These are phyloP conservation scores for Tylopilus vinaceipallidus DNA, from an alignment of 768 basidiomycete species.

Conservation along the genomic window DNA sequence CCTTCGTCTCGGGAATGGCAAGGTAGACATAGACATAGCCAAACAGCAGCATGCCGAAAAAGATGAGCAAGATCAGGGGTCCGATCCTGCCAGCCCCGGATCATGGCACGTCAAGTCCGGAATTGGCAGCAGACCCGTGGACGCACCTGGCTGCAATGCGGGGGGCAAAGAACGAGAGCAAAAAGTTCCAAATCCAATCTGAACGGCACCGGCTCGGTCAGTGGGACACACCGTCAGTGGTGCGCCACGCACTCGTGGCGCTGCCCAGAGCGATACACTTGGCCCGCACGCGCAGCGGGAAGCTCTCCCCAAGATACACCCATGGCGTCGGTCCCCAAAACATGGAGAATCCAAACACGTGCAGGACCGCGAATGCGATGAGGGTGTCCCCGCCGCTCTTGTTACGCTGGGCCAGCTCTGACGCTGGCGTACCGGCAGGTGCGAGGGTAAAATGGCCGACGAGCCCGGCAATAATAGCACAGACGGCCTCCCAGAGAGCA, in stretches of 20 bases:
- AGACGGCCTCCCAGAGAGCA: slow-evolving; percentile 55
- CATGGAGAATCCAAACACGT: slow-evolving; percentile 66
- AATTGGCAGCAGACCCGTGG: too few relatives aligned
- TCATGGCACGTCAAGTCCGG: background rate
- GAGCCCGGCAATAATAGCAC: slow-evolving; percentile 64
- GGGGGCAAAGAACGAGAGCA: slow-evolving; percentile 70
- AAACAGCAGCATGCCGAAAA: slow-evolving; percentile 71
- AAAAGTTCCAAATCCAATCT: slow-evolving; percentile 74
- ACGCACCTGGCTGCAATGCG: slow-evolving; percentile 54
- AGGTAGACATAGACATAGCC: slow-evolving; percentile 76
- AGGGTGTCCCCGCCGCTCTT: slow-evolving; percentile 48
- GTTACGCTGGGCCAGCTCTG: slow-evolving; percentile 50
- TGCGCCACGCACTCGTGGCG: slow-evolving; percentile 39
- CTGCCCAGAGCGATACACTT: slow-evolving; percentile 75
- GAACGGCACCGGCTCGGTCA: too few relatives aligned
- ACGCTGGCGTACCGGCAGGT: slow-evolving; percentile 43
- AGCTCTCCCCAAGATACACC: slow-evolving; percentile 79
- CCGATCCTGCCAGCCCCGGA: slow-evolving; percentile 49
- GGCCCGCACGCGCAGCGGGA: slow-evolving; percentile 74
- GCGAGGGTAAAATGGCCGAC: slow-evolving; percentile 71
- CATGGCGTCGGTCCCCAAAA: slow-evolving; percentile 79
- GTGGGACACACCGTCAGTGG: too few relatives aligned
- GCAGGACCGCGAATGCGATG: slow-evolving; percentile 74
- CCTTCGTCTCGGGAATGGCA: slow-evolving; percentile 79
- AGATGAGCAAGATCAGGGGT: slow-evolving; percentile 73